Percentiles rank a stretch among this genome's conserved stretches.
Evolutionary conservation across 2,329 filamentous ascomycete genomes (phyloP).

Genomic region (Diaporthe vaccinii): DNA sequence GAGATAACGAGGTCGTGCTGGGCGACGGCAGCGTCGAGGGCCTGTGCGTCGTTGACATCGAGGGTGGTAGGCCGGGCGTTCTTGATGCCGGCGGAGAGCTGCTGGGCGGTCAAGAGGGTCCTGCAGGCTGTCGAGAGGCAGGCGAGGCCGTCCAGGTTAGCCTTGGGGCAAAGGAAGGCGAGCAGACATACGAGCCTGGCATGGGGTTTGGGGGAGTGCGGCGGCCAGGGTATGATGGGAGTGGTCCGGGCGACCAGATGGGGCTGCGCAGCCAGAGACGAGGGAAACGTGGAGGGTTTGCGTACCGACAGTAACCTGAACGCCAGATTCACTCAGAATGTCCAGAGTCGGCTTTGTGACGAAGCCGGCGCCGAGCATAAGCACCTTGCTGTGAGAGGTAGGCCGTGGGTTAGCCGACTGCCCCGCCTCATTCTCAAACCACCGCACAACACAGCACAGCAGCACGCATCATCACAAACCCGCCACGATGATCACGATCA

Average conservation of each 20-base stretch:
- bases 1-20: conserved; percentile 85
- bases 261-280: neutral
- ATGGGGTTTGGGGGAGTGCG: neutral
- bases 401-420: conserved; percentile 23
- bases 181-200: neutral
- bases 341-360: conserved; percentile 76
- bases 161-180: neutral
- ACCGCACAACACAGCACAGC: neutral
- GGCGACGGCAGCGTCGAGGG: conserved; percentile 84
- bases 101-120: conserved; percentile 82
- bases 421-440: conserved; percentile 18
- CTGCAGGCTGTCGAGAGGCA: conserved; percentile 76
- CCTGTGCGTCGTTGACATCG: conserved; percentile 82
- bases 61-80: conserved; percentile 83
- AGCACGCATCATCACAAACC: neutral
- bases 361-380: conserved; percentile 67
- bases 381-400: conserved; percentile 49
- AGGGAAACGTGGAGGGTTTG: neutral
- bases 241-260: conserved; percentile 10
- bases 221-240: neutral
- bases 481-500: neutral
- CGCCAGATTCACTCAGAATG: conserved; percentile 70
- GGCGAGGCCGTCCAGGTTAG: conserved; percentile 19
- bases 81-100: conserved; percentile 78
- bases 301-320: conserved; percentile 76